Percentiles rank a stretch among this genome's conserved stretches.
phyloP scores from a whole-genome alignment of 106 monocot species.

The Iris macrosiphon region DNA sequence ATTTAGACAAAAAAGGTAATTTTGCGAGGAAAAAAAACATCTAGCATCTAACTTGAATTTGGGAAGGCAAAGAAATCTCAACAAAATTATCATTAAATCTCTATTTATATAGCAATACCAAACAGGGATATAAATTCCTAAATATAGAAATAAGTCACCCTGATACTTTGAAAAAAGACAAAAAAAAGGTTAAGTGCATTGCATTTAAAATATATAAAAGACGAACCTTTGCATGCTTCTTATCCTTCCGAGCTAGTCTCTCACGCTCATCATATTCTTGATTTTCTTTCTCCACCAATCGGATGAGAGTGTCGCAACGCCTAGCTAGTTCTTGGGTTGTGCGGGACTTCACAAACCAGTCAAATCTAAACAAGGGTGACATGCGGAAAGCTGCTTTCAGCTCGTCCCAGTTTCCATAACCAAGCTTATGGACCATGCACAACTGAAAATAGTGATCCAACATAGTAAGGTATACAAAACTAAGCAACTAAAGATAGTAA shows the following conservation, averaged over 20 bases:
- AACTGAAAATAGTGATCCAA: conserved; percentile 38
- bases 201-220: too few species aligned
- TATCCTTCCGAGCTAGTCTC: conserved; percentile 82
- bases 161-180: too few species aligned
- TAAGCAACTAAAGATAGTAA: neutral
- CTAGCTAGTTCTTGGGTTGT: conserved; percentile 90
- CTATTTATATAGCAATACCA: too few species aligned
- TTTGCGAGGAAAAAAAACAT: neutral
- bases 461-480: neutral
- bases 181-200: too few species aligned
- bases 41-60: neutral
- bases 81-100: too few species aligned
- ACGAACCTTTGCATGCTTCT: conserved; percentile 66
- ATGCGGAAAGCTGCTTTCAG: conserved; percentile 81
- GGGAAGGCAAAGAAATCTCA: too few species aligned
- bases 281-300: conserved; percentile 93
- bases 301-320: conserved; percentile 91
- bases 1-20: neutral
- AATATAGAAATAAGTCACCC: too few species aligned
- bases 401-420: conserved; percentile 98
- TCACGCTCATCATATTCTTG: conserved; percentile 93
- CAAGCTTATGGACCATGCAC: conserved; percentile 96
- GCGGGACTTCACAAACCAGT: conserved; percentile 98
- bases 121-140: too few species aligned
- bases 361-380: conserved; percentile 91